Evolutionary conservation across 306 rosid species (phyloP).

Genomic region (Cicer bijugum): DNA sequence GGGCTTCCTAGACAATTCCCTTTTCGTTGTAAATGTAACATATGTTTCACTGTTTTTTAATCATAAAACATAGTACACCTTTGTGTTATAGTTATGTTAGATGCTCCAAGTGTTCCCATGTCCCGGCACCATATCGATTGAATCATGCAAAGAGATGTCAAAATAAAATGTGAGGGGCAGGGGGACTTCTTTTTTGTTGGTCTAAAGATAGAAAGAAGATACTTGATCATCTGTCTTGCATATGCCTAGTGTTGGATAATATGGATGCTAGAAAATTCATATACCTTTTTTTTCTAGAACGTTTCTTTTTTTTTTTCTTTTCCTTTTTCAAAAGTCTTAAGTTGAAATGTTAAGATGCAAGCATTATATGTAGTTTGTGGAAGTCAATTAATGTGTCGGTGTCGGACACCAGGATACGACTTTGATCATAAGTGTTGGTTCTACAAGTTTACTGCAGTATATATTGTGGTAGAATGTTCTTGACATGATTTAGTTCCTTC

Average conservation of each 20-base stretch:
- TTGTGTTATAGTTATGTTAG: background rate
- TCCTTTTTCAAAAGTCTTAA: background rate
- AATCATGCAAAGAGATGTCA: conserved; percentile 11
- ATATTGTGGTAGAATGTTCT: background rate
- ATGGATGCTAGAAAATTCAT: background rate
- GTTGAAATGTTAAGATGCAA: background rate
- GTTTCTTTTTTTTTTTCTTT: background rate
- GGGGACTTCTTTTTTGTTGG: background rate
- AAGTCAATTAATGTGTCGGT: background rate
- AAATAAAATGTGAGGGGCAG: conserved; percentile 4
- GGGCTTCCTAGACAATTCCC: background rate
- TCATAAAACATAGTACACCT: background rate
- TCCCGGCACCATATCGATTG: conserved; percentile 19
- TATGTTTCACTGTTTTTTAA: conserved; percentile 2
- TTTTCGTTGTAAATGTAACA: background rate
- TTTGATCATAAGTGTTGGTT: too few relatives aligned
- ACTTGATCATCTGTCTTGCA: conserved; percentile 1
- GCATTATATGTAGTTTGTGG: conserved; percentile 6
- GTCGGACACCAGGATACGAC: too few relatives aligned
- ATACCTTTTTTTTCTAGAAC: conserved; percentile 20
- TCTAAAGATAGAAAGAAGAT: background rate
- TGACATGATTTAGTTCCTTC: conserved; percentile 1
- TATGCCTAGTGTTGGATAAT: conserved; percentile 13
- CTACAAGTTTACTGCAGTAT: background rate
- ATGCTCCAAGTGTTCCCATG: background rate